phyloP scores from a whole-genome alignment of 1,284 basidiomycete species.

The Chalciporus sp. region DNA sequence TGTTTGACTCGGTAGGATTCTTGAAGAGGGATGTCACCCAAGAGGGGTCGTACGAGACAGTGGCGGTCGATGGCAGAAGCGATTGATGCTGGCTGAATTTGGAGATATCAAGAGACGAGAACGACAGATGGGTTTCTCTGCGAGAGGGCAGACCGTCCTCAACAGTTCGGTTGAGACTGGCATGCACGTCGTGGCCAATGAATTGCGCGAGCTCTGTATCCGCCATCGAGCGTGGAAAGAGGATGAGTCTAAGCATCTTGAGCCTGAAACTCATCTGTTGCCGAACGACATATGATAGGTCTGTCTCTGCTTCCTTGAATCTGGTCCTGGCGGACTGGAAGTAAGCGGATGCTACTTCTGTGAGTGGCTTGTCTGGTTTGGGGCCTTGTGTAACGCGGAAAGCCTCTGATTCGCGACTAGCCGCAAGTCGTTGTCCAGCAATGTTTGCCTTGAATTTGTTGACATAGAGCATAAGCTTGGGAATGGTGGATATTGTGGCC shows the following conservation, averaged over 20 bases:
- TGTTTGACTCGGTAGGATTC: slow-evolving; percentile 64
- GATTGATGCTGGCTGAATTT: slow-evolving; percentile 63
- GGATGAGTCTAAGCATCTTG: slow-evolving; percentile 60
- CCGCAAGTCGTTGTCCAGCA: slow-evolving; percentile 71
- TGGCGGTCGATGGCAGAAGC: slow-evolving; percentile 40
- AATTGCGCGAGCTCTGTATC: slow-evolving; percentile 77
- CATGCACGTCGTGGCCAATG: slow-evolving; percentile 63
- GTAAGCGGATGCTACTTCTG: slow-evolving; percentile 83
- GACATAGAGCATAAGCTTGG: slow-evolving; percentile 69
- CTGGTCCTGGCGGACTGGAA: slow-evolving; percentile 70
- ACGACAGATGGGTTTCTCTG: slow-evolving; percentile 68
- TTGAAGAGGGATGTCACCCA: slow-evolving; percentile 62
- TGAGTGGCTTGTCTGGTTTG: slow-evolving; percentile 75
- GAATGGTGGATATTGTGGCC: slow-evolving; percentile 74
- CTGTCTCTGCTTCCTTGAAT: slow-evolving; percentile 63
- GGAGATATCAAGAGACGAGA: slow-evolving; percentile 74
- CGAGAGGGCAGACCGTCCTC: slow-evolving; percentile 49
- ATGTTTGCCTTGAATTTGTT: slow-evolving; percentile 76
- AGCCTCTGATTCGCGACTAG: slow-evolving; percentile 70
- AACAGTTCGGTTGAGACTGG: slow-evolving; percentile 64
- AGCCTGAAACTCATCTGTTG: slow-evolving; percentile 75
- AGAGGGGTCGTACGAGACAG: slow-evolving; percentile 43
- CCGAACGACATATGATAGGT: slow-evolving; percentile 60
- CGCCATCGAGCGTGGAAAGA: slow-evolving; percentile 75
- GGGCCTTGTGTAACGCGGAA: slow-evolving; percentile 68